Evolutionary conservation across 345 rosid genomes (phyloP), one percentile per base, ranked within the genome.

Genomic region (Eucalyptus paniculata): DNA sequence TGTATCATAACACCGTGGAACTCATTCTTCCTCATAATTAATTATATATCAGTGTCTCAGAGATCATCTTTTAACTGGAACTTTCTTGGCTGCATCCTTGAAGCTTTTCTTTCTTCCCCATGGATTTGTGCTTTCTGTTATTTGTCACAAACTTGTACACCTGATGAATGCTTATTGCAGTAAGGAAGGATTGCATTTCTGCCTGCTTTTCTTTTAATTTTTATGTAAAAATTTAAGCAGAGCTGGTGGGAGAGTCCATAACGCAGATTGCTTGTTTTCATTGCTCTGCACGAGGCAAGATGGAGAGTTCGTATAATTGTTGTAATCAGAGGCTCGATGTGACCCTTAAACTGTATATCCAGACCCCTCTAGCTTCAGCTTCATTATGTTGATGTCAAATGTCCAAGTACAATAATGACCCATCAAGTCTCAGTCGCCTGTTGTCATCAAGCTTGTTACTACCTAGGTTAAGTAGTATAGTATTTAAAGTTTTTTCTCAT

Each of bases 381-480:
- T 40, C 0, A 77, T 37, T 21, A 77, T 77, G 28, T 21, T 77
- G 28, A 37, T 0, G 30, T 40, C 0, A 1, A 40, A 77, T 77
- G 83, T 0, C 83, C 45, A 0, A 77, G 30, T 40, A 40, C 2
- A 77, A 77, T 40, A 6, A 77, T 77, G 16, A 77, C 83, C 47
- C 0, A 30, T 77, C 28, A 11, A 77, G 45, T 37, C 83, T 40
- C 83, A 21, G 9, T 37, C 0, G 15, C 47, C 83, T 0, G 47
- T 77, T 40, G 83, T 77, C 47, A 40, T 77, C 45, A 77, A 77
- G 42, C 47, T 77, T 0, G 82, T 77, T 37, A 21, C 28, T 37
- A 72, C 83, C 1, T 37, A 0, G 0, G 47, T 77, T 0, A 21
- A 21, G 83, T 40, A 0, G 13, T 72, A 0, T 80, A 19, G 21